These are phyloP conservation scores for Ananas comosus DNA, from an alignment of 176 grass and related monocot genomes.

Conservation along the genomic window DNA sequence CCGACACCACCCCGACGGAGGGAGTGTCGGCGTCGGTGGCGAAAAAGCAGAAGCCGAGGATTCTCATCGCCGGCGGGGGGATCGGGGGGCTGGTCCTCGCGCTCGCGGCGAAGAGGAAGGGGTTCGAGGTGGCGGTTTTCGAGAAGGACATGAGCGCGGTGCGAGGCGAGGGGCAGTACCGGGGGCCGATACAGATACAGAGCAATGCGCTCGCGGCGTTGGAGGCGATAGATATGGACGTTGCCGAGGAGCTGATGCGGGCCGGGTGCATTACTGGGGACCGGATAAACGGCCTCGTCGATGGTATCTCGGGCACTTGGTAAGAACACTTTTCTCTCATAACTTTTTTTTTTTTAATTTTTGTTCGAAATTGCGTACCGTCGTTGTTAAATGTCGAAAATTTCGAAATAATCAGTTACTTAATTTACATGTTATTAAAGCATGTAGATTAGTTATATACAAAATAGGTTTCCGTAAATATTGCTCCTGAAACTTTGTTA, in stretches of 20 bases:
- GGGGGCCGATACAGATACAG: slow-evolving; percentile 96
- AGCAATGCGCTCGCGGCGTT: slow-evolving; percentile 89
- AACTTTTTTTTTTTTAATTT: neutral
- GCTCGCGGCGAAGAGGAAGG: slow-evolving; percentile 71
- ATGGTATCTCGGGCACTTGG: slow-evolving; percentile 87
- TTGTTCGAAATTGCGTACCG: neutral
- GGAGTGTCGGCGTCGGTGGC: too few relatives aligned
- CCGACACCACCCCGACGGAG: too few relatives aligned
- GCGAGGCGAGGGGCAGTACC: slow-evolving; percentile 85
- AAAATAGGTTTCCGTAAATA: too few relatives aligned
- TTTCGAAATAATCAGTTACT: too few relatives aligned
- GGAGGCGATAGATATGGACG: slow-evolving; percentile 75
- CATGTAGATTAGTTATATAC: too few relatives aligned
- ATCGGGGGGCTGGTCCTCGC: slow-evolving; percentile 85
- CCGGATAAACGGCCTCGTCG: slow-evolving; percentile 95
- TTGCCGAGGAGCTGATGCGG: slow-evolving; percentile 86
- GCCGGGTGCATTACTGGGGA: slow-evolving; percentile 84
- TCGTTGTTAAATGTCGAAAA: too few relatives aligned
- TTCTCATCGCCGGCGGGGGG: slow-evolving; percentile 82
- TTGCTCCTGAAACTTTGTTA: too few relatives aligned
- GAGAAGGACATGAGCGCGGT: slow-evolving; percentile 86
- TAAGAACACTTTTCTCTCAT: neutral
- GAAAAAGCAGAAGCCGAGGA: slow-evolving; percentile 27
- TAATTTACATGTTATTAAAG: too few relatives aligned
- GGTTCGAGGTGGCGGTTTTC: slow-evolving; percentile 92